These are phyloP conservation scores for Penicillium sp. DNA, from an alignment of 2,329 filamentous ascomycete genomes.

Conservation along the genomic window DNA sequence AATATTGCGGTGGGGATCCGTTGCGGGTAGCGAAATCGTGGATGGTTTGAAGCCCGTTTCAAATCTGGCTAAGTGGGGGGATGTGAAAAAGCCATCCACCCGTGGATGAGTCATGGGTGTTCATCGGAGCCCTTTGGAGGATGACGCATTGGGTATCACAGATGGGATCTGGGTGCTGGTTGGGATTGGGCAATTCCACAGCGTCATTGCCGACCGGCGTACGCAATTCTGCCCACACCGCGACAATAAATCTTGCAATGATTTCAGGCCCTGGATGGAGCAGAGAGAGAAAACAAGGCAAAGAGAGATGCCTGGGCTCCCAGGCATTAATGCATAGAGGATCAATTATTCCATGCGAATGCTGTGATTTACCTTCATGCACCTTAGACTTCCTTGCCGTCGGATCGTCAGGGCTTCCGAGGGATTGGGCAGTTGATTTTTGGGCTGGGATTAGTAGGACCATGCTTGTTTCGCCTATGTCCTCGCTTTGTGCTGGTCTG, in stretches of 20 bases:
- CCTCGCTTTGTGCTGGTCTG: not conserved
- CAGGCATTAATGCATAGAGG: not conserved
- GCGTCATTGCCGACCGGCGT: not conserved
- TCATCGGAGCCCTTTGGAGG: not conserved
- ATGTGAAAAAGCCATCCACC: not conserved
- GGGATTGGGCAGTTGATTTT: slow-evolving; percentile 10
- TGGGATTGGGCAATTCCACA: too few species aligned
- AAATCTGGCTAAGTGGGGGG: not conserved
- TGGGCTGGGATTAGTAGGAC: slow-evolving; percentile 10
- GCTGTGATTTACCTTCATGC: not conserved
- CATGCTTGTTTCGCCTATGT: not conserved
- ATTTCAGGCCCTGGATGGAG: too few species aligned
- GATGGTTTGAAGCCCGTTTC: not conserved
- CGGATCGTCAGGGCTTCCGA: slow-evolving; percentile 6
- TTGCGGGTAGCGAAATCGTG: not conserved
- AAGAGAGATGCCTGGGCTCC: not conserved
- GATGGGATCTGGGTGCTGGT: not conserved
- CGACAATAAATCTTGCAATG: too few species aligned
- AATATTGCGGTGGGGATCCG: not conserved
- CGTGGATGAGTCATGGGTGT: not conserved
- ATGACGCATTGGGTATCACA: not conserved
- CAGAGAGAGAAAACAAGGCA: too few species aligned
- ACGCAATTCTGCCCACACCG: not conserved
- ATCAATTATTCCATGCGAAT: not conserved
- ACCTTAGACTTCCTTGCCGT: not conserved